These are phyloP conservation scores for Podospora comata DNA, from an alignment of 495 filamentous ascomycete genomes.

Conservation along the genomic window DNA sequence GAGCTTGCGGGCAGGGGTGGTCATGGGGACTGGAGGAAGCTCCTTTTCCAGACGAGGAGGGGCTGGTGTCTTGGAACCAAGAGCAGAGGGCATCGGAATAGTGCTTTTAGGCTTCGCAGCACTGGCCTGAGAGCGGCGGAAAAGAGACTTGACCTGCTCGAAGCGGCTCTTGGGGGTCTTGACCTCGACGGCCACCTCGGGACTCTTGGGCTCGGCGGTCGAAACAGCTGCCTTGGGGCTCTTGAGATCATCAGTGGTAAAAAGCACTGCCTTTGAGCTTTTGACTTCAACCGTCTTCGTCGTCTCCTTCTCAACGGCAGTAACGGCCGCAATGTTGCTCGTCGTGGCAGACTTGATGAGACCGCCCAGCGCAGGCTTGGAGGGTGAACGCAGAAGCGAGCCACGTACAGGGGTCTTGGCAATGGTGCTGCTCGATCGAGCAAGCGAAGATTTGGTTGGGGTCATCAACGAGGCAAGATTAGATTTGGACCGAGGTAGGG, in stretches of 20 bases:
- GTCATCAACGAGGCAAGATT: constrained; percentile 58
- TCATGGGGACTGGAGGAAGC: constrained; percentile 43
- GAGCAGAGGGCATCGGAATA: constrained; percentile 36
- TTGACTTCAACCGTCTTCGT: constrained; percentile 28
- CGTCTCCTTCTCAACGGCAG: constrained; percentile 21
- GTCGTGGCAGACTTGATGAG: constrained; percentile 40
- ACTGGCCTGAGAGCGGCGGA: constrained; percentile 41
- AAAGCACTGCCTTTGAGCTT: constrained; percentile 26
- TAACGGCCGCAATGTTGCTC: constrained; percentile 27
- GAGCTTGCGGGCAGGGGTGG: constrained; percentile 46
- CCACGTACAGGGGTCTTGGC: constrained; percentile 47
- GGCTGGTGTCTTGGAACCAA: constrained; percentile 43
- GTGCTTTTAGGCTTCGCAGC: constrained; percentile 39
- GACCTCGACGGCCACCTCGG: constrained; percentile 24
- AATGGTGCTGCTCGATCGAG: constrained; percentile 59
- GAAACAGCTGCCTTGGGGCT: too few species aligned
- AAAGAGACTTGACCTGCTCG: constrained; percentile 50
- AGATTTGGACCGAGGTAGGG: constrained; percentile 44
- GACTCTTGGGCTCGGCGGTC: too few species aligned
- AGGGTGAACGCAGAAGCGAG: constrained; percentile 35
- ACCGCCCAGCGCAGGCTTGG: constrained; percentile 34
- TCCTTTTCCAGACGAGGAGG: constrained; percentile 42
- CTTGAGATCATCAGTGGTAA: too few species aligned
- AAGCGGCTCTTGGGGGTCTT: constrained; percentile 42
- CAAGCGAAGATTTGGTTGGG: constrained; percentile 75